A percentile compares a stretch with the other conserved stretches of the same genome.
phyloP scores from a whole-genome alignment of 345 rosid genomes.

The Turnera subulata region DNA sequence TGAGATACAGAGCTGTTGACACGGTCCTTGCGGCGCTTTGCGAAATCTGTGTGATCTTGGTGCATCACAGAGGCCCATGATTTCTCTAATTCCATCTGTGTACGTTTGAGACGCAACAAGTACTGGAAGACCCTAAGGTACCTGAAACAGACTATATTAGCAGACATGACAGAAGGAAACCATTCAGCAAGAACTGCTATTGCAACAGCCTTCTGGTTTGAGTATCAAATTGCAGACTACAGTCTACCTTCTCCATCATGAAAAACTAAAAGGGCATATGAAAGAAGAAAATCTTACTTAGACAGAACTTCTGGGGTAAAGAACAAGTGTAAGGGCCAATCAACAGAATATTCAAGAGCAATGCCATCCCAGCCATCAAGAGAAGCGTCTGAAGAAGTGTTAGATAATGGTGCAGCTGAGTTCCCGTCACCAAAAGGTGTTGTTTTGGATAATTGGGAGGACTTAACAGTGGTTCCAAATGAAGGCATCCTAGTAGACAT shows the following conservation, averaged over 20 bases:
- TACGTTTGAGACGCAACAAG: constrained; percentile 79
- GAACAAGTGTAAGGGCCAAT: constrained; percentile 94
- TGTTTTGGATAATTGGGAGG: constrained; percentile 56
- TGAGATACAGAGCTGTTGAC: constrained; percentile 51
- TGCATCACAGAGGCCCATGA: constrained; percentile 99
- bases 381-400: constrained; percentile 46
- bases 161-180: background rate
- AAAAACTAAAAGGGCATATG: too few relatives aligned
- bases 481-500: constrained; percentile 70
- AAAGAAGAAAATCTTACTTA: constrained; percentile 48
- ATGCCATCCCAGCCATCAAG: constrained; percentile 95
- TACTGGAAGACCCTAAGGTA: constrained; percentile 83
- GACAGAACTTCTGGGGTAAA: constrained; percentile 94
- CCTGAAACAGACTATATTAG: constrained; percentile 37
- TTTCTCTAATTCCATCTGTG: constrained; percentile 97
- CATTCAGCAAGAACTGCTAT: constrained; percentile 1
- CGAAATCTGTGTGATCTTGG: constrained; percentile 82
- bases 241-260: constrained; percentile 1
- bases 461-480: constrained; percentile 66
- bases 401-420: constrained; percentile 32
- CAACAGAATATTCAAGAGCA: constrained; percentile 83
- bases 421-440: constrained; percentile 44
- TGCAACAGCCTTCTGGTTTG: background rate
- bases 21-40: constrained; percentile 56
- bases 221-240: background rate